phyloP scores from a whole-genome alignment of 148 eudicot species.

The Suaeda aralocaspica region DNA sequence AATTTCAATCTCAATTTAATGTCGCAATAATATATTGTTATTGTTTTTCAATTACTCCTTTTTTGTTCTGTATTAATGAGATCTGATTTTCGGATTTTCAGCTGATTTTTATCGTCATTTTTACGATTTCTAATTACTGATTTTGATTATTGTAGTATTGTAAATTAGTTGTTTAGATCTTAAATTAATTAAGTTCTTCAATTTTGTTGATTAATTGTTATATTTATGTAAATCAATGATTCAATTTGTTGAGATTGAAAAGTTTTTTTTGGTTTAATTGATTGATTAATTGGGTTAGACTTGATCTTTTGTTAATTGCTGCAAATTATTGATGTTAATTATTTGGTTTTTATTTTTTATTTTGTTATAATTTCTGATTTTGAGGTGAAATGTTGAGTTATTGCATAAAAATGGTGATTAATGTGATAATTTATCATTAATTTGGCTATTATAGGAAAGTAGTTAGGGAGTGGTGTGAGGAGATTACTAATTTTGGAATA shows the following conservation, averaged over 20 bases:
- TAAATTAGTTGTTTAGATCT: constrained; percentile 22
- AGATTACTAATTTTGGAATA: background rate
- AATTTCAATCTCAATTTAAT: background rate
- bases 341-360: background rate
- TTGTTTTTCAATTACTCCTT: background rate
- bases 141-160: too few species aligned
- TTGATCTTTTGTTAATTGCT: constrained; percentile 14
- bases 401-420: background rate
- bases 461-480: background rate
- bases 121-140: background rate
- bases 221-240: too few species aligned
- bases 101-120: background rate
- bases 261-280: too few species aligned
- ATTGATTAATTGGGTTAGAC: too few species aligned
- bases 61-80: background rate
- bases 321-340: background rate
- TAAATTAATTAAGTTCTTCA: background rate
- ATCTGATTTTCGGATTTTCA: background rate
- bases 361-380: background rate
- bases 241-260: too few species aligned
- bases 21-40: background rate
- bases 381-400: background rate
- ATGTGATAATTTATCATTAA: background rate
- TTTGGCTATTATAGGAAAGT: background rate
- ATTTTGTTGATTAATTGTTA: constrained; percentile 5